These are phyloP conservation scores for Stemphylium beticola DNA, from an alignment of 2,329 filamentous ascomycete genomes.

Conservation along the genomic window DNA sequence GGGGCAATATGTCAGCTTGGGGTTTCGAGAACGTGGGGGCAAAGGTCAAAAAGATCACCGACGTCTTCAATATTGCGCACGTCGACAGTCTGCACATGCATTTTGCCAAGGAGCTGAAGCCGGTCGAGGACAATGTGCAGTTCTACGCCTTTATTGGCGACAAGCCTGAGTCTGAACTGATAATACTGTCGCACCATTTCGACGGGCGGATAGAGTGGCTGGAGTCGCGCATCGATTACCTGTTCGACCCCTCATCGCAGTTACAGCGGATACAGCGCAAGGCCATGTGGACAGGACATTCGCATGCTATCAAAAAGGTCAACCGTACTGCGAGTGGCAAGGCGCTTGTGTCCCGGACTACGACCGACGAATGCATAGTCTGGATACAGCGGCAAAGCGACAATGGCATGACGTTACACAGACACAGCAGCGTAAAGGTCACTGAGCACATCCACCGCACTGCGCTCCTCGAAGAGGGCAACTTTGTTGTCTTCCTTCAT, in stretches of 20 bases:
- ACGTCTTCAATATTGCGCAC: slow-evolving; percentile 86
- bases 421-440: slow-evolving; percentile 72
- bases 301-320: slow-evolving; percentile 79
- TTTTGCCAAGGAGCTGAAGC: slow-evolving; percentile 43
- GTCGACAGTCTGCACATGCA: slow-evolving; percentile 63
- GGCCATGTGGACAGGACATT: slow-evolving; percentile 83
- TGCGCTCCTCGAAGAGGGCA: slow-evolving; percentile 76
- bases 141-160: slow-evolving; percentile 75
- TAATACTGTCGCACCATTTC: slow-evolving; percentile 81
- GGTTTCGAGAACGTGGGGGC: slow-evolving; percentile 85
- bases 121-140: slow-evolving; percentile 65
- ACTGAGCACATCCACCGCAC: slow-evolving; percentile 79
- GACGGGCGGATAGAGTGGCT: slow-evolving; percentile 85
- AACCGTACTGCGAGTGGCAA: slow-evolving; percentile 82
- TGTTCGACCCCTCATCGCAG: slow-evolving; percentile 74
- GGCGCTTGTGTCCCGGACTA: slow-evolving; percentile 80
- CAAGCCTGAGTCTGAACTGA: slow-evolving; percentile 67
- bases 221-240: slow-evolving; percentile 75
- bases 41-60: slow-evolving; percentile 67
- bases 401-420: slow-evolving; percentile 62
- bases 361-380: slow-evolving; percentile 78
- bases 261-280: slow-evolving; percentile 65
- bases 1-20: slow-evolving; percentile 89
- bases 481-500: slow-evolving; percentile 81
- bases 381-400: slow-evolving; percentile 72